Percentiles rank a stretch among this genome's conserved stretches.
Conservation (phyloP, 139 green algal genomes). For the Closterium sp. region DNA sequence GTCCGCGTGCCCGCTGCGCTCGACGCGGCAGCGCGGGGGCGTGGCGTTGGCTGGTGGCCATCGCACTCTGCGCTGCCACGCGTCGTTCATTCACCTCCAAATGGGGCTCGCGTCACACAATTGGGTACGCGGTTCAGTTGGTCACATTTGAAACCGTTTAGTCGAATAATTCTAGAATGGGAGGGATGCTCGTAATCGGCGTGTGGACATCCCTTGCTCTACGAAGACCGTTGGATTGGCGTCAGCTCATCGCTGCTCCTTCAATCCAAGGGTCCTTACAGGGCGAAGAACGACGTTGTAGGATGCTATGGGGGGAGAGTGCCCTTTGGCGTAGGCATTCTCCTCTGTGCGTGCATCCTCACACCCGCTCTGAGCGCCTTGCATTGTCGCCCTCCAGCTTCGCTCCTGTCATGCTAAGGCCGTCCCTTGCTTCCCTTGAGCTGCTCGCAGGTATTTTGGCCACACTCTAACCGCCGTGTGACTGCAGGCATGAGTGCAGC, state of each 20-base stretch:
- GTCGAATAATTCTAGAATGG: background rate
- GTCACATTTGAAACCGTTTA: background rate
- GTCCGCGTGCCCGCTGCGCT: background rate
- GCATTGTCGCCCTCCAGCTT: too few species aligned
- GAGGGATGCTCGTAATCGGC: background rate
- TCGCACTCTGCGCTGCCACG: background rate
- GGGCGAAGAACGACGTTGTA: background rate
- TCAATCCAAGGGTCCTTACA: background rate
- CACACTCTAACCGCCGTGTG: too few species aligned
- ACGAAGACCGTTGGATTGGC: background rate
- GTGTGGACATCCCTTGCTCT: too few species aligned
- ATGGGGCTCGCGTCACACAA: background rate
- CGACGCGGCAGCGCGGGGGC: too few species aligned
- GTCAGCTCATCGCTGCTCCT: background rate
- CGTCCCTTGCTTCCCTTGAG: too few species aligned
- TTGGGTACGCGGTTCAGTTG: background rate
- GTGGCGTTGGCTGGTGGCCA: background rate
- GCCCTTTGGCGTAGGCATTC: background rate
- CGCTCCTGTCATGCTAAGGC: too few species aligned
- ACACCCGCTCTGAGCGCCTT: background rate
- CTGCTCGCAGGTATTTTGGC: too few species aligned
- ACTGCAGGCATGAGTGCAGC: too few species aligned
- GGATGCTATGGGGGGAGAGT: background rate
- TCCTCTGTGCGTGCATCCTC: background rate
- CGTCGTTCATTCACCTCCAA: background rate